phyloP scores from a whole-genome alignment of 2,329 filamentous ascomycete genomes.

The Cucurbitaria berberidis region DNA sequence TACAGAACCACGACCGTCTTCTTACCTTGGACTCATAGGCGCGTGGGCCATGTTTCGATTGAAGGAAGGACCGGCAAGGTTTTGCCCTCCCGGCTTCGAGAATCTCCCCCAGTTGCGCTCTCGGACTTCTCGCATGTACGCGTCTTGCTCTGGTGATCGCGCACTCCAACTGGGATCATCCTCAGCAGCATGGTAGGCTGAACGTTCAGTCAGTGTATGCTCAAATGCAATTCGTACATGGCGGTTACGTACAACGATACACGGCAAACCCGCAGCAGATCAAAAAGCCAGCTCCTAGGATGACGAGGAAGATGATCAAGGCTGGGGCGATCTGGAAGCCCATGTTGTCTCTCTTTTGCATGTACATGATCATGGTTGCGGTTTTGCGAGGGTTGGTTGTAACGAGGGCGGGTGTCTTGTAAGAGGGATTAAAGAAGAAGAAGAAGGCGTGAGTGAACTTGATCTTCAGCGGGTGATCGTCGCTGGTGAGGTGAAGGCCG shows the following conservation, averaged over 20 bases:
- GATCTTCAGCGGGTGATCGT: background rate
- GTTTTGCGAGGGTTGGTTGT: background rate
- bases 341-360: slow-evolving; percentile 35
- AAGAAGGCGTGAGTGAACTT: no score
- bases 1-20: background rate
- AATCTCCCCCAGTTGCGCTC: slow-evolving; percentile 30
- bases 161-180: slow-evolving; percentile 8
- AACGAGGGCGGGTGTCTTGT: background rate
- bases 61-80: slow-evolving; percentile 3
- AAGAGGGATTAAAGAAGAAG: no score
- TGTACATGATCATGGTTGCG: slow-evolving; percentile 17
- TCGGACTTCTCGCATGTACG: slow-evolving; percentile 44
- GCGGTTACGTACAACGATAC: slow-evolving; percentile 10
- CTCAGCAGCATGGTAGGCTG: slow-evolving; percentile 15
- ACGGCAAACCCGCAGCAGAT: slow-evolving; percentile 32
- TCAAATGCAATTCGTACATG: no score
- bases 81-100: slow-evolving; percentile 4
- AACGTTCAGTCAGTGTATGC: no score
- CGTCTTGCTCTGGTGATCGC: slow-evolving; percentile 34
- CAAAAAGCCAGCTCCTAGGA: slow-evolving; percentile 30
- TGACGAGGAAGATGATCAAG: slow-evolving; percentile 39
- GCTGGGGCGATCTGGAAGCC: slow-evolving; percentile 33
- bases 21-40: slow-evolving; percentile 18
- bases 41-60: slow-evolving; percentile 17
- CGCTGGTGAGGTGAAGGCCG: background rate